Evolutionary conservation across 257 asterid species (phyloP).

Genomic region (Leonotis leonurus): DNA sequence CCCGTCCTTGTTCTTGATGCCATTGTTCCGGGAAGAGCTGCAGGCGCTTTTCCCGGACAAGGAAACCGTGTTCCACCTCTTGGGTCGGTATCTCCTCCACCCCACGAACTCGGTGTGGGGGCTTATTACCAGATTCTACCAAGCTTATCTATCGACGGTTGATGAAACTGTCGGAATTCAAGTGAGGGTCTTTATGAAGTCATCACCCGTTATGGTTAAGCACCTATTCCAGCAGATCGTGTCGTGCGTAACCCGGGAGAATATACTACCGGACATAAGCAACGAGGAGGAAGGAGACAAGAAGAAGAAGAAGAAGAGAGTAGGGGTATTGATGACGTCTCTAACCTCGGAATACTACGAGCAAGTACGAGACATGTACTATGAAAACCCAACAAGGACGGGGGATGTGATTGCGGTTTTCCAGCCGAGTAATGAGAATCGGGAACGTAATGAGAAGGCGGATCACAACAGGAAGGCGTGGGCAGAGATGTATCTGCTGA

Average conservation of each 20-base stretch:
- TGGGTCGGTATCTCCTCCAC: conserved; percentile 62
- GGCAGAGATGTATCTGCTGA: conserved; percentile 76
- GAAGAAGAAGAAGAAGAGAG: conserved; percentile 10
- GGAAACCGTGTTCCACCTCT: conserved; percentile 58
- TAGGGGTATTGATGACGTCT: conserved; percentile 45
- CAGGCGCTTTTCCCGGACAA: conserved; percentile 51
- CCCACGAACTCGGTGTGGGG: conserved; percentile 73
- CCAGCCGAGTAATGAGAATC: conserved; percentile 74
- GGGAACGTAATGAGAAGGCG: conserved; percentile 44
- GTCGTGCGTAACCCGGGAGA: conserved; percentile 16
- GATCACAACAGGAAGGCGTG: conserved; percentile 57
- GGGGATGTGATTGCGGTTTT: conserved; percentile 53
- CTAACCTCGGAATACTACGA: conserved; percentile 11
- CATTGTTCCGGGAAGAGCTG: conserved; percentile 44
- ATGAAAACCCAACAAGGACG: not conserved
- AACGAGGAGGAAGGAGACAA: not conserved
- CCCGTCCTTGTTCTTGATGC: conserved; percentile 59
- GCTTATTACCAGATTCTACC: conserved; percentile 47
- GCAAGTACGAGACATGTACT: not conserved
- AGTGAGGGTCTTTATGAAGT: conserved; percentile 38
- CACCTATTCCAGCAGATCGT: conserved; percentile 47
- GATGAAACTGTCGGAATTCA: conserved; percentile 61
- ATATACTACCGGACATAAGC: conserved; percentile 35
- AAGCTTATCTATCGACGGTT: conserved; percentile 43
- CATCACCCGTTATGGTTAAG: conserved; percentile 27